A percentile compares a stretch with the other conserved stretches of the same genome.
Conservation (phyloP, 108 stramenopile genomes). For the Skeletonema tropicum region DNA sequence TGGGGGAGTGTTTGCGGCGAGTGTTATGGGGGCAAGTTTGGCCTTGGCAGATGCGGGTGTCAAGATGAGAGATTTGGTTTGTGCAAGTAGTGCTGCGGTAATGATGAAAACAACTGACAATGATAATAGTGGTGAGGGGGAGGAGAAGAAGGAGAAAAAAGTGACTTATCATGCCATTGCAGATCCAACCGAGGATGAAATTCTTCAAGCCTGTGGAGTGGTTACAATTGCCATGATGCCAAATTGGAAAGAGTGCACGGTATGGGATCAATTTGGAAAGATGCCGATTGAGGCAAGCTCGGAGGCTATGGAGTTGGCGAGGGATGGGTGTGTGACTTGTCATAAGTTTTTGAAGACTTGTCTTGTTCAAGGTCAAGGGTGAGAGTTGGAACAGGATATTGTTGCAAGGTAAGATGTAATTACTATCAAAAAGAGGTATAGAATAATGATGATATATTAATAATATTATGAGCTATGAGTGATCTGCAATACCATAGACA, state of each 20-base stretch:
- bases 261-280: conserved; percentile 77
- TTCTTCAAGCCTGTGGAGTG: conserved; percentile 50
- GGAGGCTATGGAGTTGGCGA: conserved; percentile 75
- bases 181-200: conserved; percentile 74
- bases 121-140: conserved; percentile 10
- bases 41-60: conserved; percentile 81
- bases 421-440: too few species aligned
- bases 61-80: conserved; percentile 70
- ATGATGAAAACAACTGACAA: conserved; percentile 19
- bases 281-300: conserved; percentile 50
- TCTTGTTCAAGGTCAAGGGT: conserved; percentile 29
- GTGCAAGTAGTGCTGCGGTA: conserved; percentile 65
- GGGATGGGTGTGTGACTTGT: conserved; percentile 81
- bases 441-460: too few species aligned
- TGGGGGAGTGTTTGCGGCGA: conserved; percentile 72
- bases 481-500: too few species aligned
- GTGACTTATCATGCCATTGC: conserved; percentile 41
- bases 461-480: too few species aligned
- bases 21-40: conserved; percentile 67
- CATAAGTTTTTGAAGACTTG: conserved; percentile 76
- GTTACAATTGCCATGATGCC: conserved; percentile 77
- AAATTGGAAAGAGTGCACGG: conserved; percentile 79
- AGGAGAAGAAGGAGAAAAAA: conserved; percentile 15
- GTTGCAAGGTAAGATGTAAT: too few species aligned
- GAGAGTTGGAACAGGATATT: too few species aligned